These are phyloP conservation scores for Neospermospora avenae DNA, from an alignment of 2,329 filamentous ascomycete species.

Conservation along the genomic window DNA sequence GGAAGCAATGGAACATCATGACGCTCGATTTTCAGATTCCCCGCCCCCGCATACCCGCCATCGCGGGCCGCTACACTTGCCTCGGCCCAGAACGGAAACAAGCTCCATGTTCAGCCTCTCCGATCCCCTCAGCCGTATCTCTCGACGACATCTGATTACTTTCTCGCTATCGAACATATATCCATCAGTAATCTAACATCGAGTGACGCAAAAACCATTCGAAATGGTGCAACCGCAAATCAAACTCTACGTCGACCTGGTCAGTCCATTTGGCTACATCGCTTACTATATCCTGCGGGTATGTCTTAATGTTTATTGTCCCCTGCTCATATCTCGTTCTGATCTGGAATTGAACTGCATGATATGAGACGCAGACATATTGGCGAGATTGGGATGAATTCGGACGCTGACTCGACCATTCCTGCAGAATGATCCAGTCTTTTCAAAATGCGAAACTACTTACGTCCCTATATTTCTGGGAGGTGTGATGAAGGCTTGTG, in stretches of 20 bases:
- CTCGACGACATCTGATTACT: neutral
- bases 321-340: neutral
- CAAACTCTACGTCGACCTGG: slow-evolving; percentile 55
- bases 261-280: slow-evolving; percentile 59
- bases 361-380: neutral
- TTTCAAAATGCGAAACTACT: slow-evolving; percentile 50
- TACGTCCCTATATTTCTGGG: slow-evolving; percentile 59
- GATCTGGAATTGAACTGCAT: neutral
- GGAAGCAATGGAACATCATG: slow-evolving; percentile 3
- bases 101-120: neutral
- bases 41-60: neutral
- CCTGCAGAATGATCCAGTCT: slow-evolving; percentile 50
- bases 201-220: neutral
- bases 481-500: slow-evolving; percentile 54
- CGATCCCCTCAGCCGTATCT: neutral
- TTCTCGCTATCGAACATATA: neutral
- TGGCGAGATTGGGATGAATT: neutral
- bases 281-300: slow-evolving; percentile 54
- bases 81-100: neutral
- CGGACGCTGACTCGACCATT: neutral
- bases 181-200: neutral
- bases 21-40: neutral
- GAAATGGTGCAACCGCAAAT: slow-evolving; percentile 35
- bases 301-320: slow-evolving; percentile 29
- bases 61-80: neutral